Percentiles rank a stretch among this genome's conserved stretches.
Evolutionary conservation across 2,329 filamentous ascomycete genomes (phyloP).

Genomic region (Microsporum audouinii): DNA sequence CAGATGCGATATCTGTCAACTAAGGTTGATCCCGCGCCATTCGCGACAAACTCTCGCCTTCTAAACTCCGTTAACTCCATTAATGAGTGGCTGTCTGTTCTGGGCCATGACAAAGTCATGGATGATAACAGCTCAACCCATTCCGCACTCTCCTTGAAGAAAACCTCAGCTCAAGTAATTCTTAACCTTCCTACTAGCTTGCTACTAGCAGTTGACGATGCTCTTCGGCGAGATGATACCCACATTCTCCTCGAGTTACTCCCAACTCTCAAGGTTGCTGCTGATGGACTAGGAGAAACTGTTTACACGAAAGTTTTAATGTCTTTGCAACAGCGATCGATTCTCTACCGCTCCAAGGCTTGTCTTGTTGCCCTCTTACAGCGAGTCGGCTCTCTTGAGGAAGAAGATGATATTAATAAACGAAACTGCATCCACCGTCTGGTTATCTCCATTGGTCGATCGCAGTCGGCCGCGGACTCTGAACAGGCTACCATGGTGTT

Average conservation of each 20-base stretch:
- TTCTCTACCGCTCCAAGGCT: constrained; percentile 58
- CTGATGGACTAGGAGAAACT: constrained; percentile 47
- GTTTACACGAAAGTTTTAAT: constrained; percentile 52
- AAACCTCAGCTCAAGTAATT: constrained; percentile 62
- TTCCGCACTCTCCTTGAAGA: constrained; percentile 59
- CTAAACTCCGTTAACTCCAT: constrained; percentile 53
- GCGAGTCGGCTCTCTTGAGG: constrained; percentile 61
- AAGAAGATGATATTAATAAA: constrained; percentile 84
- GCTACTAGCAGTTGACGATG: constrained; percentile 32
- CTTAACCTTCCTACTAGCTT: constrained; percentile 56
- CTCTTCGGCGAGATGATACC: constrained; percentile 31
- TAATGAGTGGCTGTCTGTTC: constrained; percentile 80
- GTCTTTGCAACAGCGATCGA: constrained; percentile 39
- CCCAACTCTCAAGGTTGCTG: constrained; percentile 44
- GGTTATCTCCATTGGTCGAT: constrained; percentile 80
- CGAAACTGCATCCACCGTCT: constrained; percentile 88
- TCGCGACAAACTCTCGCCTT: constrained; percentile 61
- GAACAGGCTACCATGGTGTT: constrained; percentile 44
- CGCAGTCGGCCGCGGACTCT: constrained; percentile 45
- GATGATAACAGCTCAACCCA: constrained; percentile 64
- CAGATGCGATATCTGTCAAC: constrained; percentile 80
- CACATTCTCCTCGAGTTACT: constrained; percentile 41
- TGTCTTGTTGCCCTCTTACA: constrained; percentile 62
- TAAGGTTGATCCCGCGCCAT: constrained; percentile 79
- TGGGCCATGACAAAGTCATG: constrained; percentile 64